A percentile compares a stretch with the other conserved stretches of the same genome.
Evolutionary conservation across 2,329 filamentous ascomycete genomes (phyloP).

Genomic region (Mycogone perniciosa): DNA sequence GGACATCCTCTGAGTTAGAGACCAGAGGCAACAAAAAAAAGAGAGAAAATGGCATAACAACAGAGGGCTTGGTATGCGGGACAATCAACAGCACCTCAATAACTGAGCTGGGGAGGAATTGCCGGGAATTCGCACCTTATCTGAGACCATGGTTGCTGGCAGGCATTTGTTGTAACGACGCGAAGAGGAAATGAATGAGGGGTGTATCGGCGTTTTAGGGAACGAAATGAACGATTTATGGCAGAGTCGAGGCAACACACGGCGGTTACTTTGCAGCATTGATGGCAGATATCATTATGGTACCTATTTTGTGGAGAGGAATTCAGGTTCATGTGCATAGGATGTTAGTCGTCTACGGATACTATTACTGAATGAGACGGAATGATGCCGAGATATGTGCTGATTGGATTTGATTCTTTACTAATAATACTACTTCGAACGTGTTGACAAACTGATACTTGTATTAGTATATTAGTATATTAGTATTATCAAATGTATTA

Average conservation of each 20-base stretch:
- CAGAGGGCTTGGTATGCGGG: conserved; percentile 12
- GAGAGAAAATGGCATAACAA: conserved; percentile 1
- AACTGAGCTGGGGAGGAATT: conserved; percentile 3
- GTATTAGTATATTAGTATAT: too few species aligned
- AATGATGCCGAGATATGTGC: too few species aligned
- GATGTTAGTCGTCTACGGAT: too few species aligned
- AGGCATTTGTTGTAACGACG: background rate
- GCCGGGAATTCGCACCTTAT: conserved; percentile 1
- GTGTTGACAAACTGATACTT: too few species aligned
- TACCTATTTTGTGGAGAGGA: background rate
- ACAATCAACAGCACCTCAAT: conserved; percentile 11
- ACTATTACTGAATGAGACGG: too few species aligned
- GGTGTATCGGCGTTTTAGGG: conserved; percentile 16
- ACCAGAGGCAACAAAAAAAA: background rate
- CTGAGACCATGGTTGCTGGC: background rate
- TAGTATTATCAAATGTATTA: too few species aligned
- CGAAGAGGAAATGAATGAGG: conserved; percentile 5
- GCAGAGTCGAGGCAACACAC: conserved; percentile 7
- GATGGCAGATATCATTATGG: conserved; percentile 6
- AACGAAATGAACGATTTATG: conserved; percentile 3
- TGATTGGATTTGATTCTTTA: too few species aligned
- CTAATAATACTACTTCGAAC: too few species aligned
- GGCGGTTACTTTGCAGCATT: conserved; percentile 2
- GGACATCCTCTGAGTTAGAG: conserved; percentile 57
- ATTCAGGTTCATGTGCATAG: background rate